Base-by-base conservation (phyloP, 192 early-diverging fungal genomes). In the Mortierella alpina region DNA sequence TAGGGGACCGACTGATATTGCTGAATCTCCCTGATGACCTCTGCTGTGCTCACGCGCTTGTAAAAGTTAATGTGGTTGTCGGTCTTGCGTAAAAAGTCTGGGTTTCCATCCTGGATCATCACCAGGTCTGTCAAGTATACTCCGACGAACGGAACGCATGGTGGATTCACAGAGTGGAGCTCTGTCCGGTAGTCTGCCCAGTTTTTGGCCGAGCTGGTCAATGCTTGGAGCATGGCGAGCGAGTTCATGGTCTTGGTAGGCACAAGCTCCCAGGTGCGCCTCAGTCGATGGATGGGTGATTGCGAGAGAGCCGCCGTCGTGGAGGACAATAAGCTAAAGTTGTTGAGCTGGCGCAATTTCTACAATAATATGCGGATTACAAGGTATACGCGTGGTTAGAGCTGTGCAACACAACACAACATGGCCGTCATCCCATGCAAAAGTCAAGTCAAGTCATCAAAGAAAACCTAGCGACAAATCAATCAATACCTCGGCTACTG, bases 51-150 rank as follows among this genome's bases (percentile, higher is more conserved):
- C 80, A 89, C 90, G 59, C 94, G 90, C 84, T 98, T 98, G 63
- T 89, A 90, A 85, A 98, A 98, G 83, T 99, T 99, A 85, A 99
- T 96, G 48, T 97, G 83, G 17, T 86, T 83, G 42, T 88, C 85
- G 13, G 84, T 69, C 72, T 82, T 88, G 54, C 88, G 85, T 8
- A 98, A 68, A 63, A 86, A 85, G 73, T 96, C 89, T 20, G 92
- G 87, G 79, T 96, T 97, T 42, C 96, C 96, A 64, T 98, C 96
- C 72, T 97, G 93, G 52, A 97, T 94, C 85, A 98, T 96, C 18
- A 95, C 96, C 73, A 98, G 82, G 81, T 98, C 97, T 60, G 93
- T 93, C 63, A 97, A 81, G 70, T 97, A 96, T 46, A 94, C 88
- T 56, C 89, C 89, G 40, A 90, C 63, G 79, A 98, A 98, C 1